These are phyloP conservation scores for Globisporangium nodosum DNA, from an alignment of 352 stramenopile species.

Conservation along the genomic window DNA sequence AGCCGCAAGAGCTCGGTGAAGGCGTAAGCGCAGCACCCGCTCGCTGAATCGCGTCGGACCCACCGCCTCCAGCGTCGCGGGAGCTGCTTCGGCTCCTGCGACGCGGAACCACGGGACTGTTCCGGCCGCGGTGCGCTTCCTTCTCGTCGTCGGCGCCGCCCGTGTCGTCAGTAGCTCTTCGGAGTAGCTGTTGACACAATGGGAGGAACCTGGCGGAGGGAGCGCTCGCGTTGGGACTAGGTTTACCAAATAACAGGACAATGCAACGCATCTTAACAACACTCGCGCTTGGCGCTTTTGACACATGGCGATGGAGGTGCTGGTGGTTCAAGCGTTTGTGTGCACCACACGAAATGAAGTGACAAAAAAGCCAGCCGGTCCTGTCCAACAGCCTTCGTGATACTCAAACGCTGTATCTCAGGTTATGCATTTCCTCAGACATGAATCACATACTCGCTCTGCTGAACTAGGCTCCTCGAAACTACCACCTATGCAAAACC, in stretches of 20 bases:
- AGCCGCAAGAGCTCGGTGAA: slow-evolving; percentile 94
- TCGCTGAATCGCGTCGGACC: background rate
- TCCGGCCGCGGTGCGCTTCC: slow-evolving; percentile 4
- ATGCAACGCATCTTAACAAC: slow-evolving; percentile 16
- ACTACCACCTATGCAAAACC: background rate
- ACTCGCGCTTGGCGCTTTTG: too few relatives aligned
- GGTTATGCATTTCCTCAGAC: background rate
- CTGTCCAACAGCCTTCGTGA: background rate
- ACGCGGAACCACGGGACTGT: background rate
- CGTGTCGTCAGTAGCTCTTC: background rate
- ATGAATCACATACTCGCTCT: background rate
- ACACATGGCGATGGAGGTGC: too few relatives aligned
- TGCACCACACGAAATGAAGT: background rate
- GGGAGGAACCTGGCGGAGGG: background rate
- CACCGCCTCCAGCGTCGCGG: slow-evolving; percentile 1
- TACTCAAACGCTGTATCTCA: background rate
- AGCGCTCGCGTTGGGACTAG: slow-evolving; percentile 9
- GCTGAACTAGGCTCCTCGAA: background rate
- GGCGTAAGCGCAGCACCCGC: slow-evolving; percentile 50
- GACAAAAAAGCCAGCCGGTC: background rate
- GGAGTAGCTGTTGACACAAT: background rate
- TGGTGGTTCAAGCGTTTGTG: background rate
- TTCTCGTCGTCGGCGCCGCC: background rate
- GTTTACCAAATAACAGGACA: slow-evolving; percentile 26
- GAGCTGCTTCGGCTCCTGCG: background rate